These are phyloP conservation scores for Coemansia sp. DNA, from an alignment of 192 early-diverging fungal genomes.

Conservation along the genomic window DNA sequence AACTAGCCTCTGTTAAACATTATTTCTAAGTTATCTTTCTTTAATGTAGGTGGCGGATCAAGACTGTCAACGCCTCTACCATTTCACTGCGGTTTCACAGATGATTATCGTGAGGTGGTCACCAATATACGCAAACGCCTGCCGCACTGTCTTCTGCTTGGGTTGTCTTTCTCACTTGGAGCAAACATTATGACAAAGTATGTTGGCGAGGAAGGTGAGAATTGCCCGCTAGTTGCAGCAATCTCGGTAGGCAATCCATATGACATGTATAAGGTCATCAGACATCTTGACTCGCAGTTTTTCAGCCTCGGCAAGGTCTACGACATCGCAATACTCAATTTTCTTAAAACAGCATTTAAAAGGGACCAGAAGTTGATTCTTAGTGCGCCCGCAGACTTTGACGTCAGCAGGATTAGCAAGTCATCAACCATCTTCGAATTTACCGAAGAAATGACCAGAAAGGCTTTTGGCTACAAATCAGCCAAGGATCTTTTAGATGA, in stretches of 20 bases:
- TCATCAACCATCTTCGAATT: conserved; percentile 75
- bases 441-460: conserved; percentile 76
- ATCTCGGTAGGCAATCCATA: conserved; percentile 85
- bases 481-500: conserved; percentile 80
- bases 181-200: conserved; percentile 92
- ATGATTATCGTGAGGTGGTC: conserved; percentile 63
- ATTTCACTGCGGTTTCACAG: conserved; percentile 79
- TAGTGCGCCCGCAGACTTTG: conserved; percentile 45
- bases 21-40: background rate
- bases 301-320: conserved; percentile 60
- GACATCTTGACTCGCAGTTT: conserved; percentile 55
- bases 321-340: conserved; percentile 57
- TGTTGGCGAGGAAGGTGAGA: conserved; percentile 76
- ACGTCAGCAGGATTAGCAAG: conserved; percentile 54
- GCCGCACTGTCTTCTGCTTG: conserved; percentile 69
- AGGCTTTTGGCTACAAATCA: conserved; percentile 73
- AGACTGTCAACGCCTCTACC: conserved; percentile 73
- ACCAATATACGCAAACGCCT: conserved; percentile 46
- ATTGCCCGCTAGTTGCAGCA: conserved; percentile 71
- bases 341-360: conserved; percentile 53
- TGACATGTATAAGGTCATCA: conserved; percentile 66
- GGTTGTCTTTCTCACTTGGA: conserved; percentile 87
- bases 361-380: conserved; percentile 48
- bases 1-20: background rate
- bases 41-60: conserved; percentile 60